phyloP scores from a whole-genome alignment of 176 grass and related monocot species.

The Cenchrus purpureus region DNA sequence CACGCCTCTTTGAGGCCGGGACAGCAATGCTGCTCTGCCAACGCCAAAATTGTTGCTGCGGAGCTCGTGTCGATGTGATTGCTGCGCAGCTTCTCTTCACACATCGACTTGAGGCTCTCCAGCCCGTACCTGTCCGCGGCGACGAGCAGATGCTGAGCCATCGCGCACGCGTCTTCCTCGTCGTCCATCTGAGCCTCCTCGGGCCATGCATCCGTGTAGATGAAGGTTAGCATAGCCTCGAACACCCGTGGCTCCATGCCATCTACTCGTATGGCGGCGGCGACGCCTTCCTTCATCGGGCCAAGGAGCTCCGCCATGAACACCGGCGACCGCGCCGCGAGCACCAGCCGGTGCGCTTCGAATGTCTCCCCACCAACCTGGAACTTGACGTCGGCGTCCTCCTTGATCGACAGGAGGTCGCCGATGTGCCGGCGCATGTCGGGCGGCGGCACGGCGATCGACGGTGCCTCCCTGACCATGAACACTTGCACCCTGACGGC shows the following conservation, averaged over 20 bases:
- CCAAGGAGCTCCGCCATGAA: background rate
- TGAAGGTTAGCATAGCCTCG: no score
- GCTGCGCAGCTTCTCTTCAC: background rate
- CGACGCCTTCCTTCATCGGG: background rate
- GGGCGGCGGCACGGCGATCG: background rate
- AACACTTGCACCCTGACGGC: background rate
- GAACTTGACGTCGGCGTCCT: background rate
- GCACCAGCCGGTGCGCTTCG: background rate
- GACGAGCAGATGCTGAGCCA: no score
- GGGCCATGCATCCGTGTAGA: no score
- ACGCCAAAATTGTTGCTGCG: background rate
- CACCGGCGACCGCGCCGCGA: background rate
- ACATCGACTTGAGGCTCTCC: no score
- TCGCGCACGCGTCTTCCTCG: no score
- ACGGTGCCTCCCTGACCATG: background rate
- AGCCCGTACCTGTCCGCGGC: no score
- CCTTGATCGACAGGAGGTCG: background rate
- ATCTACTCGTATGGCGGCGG: background rate
- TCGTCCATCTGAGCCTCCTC: no score
- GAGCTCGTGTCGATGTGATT: background rate
- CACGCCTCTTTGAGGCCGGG: background rate
- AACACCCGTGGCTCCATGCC: background rate
- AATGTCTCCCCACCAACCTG: background rate
- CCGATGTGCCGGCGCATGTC: background rate
- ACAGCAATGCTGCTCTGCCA: background rate